phyloP scores from a whole-genome alignment of 2,329 filamentous ascomycete species.

The Pseudomassariella vexata region DNA sequence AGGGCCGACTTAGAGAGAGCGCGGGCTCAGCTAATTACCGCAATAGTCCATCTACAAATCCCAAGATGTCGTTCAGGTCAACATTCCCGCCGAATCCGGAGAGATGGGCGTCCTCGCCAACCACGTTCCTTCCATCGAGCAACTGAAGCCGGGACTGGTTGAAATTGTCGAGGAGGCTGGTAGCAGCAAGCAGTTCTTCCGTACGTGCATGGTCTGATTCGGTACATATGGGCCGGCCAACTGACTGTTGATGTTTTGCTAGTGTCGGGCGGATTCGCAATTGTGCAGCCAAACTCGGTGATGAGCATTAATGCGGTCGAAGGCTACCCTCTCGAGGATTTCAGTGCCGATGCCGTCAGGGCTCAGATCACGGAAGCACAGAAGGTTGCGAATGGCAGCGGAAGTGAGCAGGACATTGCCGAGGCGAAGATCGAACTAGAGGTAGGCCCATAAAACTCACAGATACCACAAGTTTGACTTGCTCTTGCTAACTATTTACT shows the following conservation, averaged over 20 bases:
- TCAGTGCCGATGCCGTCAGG: constrained; percentile 84
- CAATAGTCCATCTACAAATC: constrained; percentile 66
- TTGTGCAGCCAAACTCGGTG: constrained; percentile 89
- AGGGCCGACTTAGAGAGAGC: neutral
- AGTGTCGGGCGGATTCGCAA: constrained; percentile 96
- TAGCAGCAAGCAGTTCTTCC: constrained; percentile 93
- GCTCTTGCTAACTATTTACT: constrained; percentile 27
- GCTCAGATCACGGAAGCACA: constrained; percentile 91
- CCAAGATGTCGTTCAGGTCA: constrained; percentile 83
- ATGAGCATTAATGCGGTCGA: constrained; percentile 99
- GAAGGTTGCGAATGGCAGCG: constrained; percentile 85
- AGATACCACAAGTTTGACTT: neutral
- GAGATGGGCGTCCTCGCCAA: constrained; percentile 99
- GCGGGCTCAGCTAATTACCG: constrained; percentile 40
- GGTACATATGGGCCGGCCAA: too few relatives aligned
- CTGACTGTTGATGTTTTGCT: constrained; percentile 14
- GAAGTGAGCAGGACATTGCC: constrained; percentile 94
- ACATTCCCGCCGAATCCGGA: constrained; percentile 94
- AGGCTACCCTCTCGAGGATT: constrained; percentile 90
- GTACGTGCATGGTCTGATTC: too few relatives aligned
- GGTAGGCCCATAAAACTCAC: constrained; percentile 45
- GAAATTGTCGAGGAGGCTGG: constrained; percentile 94
- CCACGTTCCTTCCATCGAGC: constrained; percentile 98
- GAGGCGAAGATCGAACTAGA: constrained; percentile 99
- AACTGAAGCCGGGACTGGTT: constrained; percentile 92